Conservation (phyloP, 2,329 filamentous ascomycete species). For the Diaporthe destruens region DNA sequence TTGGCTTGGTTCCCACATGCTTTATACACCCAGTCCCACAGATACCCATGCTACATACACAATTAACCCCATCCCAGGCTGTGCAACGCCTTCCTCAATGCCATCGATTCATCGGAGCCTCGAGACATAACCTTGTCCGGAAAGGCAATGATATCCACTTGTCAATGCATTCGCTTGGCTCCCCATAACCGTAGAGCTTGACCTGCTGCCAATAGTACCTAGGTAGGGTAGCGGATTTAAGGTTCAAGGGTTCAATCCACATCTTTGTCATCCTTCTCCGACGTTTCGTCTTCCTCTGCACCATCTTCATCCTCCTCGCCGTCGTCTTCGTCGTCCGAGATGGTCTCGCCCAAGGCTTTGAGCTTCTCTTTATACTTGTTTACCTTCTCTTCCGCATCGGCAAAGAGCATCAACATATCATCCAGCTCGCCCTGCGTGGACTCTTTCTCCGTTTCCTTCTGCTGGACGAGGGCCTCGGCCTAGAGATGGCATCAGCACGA, state of each 20-base stretch:
- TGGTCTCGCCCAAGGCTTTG: slow-evolving; percentile 74
- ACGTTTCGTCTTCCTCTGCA: slow-evolving; percentile 48
- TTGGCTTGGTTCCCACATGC: slow-evolving; percentile 7
- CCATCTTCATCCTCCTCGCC: slow-evolving; percentile 62
- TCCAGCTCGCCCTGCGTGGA: slow-evolving; percentile 80
- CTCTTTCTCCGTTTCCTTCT: slow-evolving; percentile 73
- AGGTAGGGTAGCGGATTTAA: neutral
- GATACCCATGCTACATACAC: neutral
- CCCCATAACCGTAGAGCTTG: neutral
- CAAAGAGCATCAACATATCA: slow-evolving; percentile 84
- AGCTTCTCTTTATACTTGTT: slow-evolving; percentile 80
- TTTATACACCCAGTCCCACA: neutral
- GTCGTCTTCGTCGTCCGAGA: slow-evolving; percentile 83
- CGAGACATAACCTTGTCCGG: neutral
- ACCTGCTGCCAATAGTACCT: neutral
- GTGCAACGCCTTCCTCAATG: slow-evolving; percentile 21
- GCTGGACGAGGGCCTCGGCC: slow-evolving; percentile 51
- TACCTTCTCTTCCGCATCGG: slow-evolving; percentile 82
- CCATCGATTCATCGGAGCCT: neutral
- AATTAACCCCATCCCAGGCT: neutral
- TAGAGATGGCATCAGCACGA: slow-evolving; percentile 41
- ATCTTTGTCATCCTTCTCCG: slow-evolving; percentile 41
- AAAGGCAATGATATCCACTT: neutral
- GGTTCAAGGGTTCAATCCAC: slow-evolving; percentile 26
- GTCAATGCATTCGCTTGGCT: neutral